Evolutionary conservation across 495 filamentous ascomycete genomes (phyloP), one percentile per base, ranked within the genome.

Genomic region (Letharia lupina): DNA sequence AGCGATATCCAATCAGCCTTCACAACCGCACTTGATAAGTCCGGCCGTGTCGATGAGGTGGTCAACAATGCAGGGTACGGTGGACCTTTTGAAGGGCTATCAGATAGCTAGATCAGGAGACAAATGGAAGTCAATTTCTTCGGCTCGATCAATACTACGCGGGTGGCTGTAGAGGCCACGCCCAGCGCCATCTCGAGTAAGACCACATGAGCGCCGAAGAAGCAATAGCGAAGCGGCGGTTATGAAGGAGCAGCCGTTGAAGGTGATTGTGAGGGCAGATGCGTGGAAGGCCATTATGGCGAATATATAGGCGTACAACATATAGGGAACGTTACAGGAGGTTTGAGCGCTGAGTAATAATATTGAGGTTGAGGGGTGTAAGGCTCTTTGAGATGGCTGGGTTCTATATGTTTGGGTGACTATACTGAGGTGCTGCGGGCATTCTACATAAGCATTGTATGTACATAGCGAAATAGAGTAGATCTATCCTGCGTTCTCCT

Each of bases 11-110:
- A 75, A 35, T 45, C 56, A 16, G 67, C 76, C 6, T 69, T 76
- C 40, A 52, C 71, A 42, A 62, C 64, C n/a, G 70, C 72, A 12
- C 37, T 77, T 4, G 68, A 73, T 10, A 70, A 62, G 15, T 73
- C 75, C 61, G 72, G 73, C 6, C 57, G 71, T 18, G 65, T 78
- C 18, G 77, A 78, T 68, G n/a, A n/a, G n/a, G 74, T 50, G 4
- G 69, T 78, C 59, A 78, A 77, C 63, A 78, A 77, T 60, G 76
- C 76, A 6, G 77, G 77, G 20, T 75, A 77, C 41, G 12, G 41
- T 44, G 12, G 41, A 44, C 41, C 4, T 44, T 44, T 44, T 44
- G 41, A 44, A 44, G 41, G 12, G 41, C 41, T 44, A 44, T 44
- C 41, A 44, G 41, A 44, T 44, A 44, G 41, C 41, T 10, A 44